These are phyloP conservation scores for Kodamaea fukazawae DNA, from an alignment of 805 yeast species.

Conservation along the genomic window DNA sequence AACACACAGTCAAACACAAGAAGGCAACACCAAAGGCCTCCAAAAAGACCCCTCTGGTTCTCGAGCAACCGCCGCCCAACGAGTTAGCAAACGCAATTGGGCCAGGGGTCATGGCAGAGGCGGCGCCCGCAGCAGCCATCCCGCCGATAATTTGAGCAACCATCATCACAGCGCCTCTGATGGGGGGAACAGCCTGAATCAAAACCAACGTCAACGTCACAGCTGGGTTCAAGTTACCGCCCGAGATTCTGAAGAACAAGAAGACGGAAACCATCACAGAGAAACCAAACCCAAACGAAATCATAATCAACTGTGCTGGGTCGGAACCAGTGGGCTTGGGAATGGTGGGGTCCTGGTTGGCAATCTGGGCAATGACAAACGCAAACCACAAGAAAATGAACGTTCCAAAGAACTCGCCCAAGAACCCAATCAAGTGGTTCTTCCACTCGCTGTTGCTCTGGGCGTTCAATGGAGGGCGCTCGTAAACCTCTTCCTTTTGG, in stretches of 20 bases:
- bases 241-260: constrained; percentile 71
- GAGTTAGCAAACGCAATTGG: constrained; percentile 65
- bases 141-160: constrained; percentile 76
- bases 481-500: constrained; percentile 26
- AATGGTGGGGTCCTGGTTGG: constrained; percentile 54
- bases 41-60: constrained; percentile 70
- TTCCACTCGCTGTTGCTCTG: constrained; percentile 19
- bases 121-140: constrained; percentile 91
- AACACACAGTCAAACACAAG: constrained; percentile 71
- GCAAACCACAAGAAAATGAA: constrained; percentile 82
- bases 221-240: constrained; percentile 90
- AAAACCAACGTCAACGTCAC: constrained; percentile 73
- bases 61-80: constrained; percentile 70
- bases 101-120: constrained; percentile 83
- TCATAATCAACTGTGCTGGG: constrained; percentile 72
- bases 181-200: constrained; percentile 69
- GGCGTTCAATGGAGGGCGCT: constrained; percentile 20
- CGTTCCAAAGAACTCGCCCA: constrained; percentile 85
- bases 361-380: constrained; percentile 77
- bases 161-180: constrained; percentile 65
- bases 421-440: constrained; percentile 64
- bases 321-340: constrained; percentile 42
- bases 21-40: constrained; percentile 79
- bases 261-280: constrained; percentile 75
- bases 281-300: constrained; percentile 83